Conservation (phyloP, 1,139 yeast genomes). For the Entelexis paramagnoliae region DNA sequence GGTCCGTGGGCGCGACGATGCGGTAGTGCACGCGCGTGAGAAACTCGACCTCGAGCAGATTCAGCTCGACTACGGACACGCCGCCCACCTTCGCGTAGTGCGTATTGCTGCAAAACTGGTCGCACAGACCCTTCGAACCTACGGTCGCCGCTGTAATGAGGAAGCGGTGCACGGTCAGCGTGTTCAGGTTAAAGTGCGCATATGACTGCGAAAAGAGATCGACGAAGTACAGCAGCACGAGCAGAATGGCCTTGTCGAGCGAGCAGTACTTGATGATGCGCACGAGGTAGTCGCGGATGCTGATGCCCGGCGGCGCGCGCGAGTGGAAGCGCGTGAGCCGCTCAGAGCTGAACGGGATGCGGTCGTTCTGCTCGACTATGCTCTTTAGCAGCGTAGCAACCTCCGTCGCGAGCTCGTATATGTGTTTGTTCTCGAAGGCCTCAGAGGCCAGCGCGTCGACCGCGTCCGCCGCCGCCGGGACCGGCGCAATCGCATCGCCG, state of each 20-base stretch:
- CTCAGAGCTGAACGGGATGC: constrained; percentile 36
- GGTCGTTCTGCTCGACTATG: constrained; percentile 58
- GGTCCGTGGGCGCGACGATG: constrained; percentile 43
- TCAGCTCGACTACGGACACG: constrained; percentile 71
- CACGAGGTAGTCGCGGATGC: constrained; percentile 63
- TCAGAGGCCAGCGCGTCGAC: constrained; percentile 33
- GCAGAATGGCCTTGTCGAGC: constrained; percentile 67
- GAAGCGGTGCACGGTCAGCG: constrained; percentile 88
- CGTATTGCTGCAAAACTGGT: constrained; percentile 82
- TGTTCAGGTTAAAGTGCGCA: constrained; percentile 71
- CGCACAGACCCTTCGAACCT: constrained; percentile 87
- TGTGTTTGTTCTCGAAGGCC: constrained; percentile 30
- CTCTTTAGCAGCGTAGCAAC: constrained; percentile 74
- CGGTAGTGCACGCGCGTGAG: constrained; percentile 71
- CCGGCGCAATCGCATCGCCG: background rate
- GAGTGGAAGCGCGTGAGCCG: constrained; percentile 83
- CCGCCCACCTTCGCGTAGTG: constrained; percentile 98
- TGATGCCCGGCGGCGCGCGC: constrained; percentile 79
- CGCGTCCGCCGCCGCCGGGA: background rate
- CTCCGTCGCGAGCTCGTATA: constrained; percentile 57
- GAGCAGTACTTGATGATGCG: constrained; percentile 78
- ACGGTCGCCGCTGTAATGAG: constrained; percentile 82
- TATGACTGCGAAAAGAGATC: constrained; percentile 73
- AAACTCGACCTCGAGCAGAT: constrained; percentile 80
- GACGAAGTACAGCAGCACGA: constrained; percentile 77